Evolutionary conservation across 2,329 filamentous ascomycete species (phyloP).

Genomic region (Calcarisporium arbuscula): DNA sequence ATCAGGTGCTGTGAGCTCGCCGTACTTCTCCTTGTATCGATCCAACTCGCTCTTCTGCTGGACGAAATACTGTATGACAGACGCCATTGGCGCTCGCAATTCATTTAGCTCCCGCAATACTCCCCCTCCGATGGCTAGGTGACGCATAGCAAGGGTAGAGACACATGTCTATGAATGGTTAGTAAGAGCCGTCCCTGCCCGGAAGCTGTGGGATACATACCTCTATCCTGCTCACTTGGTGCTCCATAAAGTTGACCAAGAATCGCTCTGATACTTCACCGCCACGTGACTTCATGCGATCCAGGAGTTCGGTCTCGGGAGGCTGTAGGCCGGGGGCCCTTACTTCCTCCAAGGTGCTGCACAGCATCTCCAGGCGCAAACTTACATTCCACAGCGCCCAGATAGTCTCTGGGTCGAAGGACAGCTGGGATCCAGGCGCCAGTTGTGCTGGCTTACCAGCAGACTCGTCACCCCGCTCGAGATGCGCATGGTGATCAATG

Average conservation of each 20-base stretch:
- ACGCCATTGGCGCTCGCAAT: conserved; percentile 70
- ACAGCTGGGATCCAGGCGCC: conserved; percentile 58
- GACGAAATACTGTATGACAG: conserved; percentile 58
- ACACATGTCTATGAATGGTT: conserved; percentile 61
- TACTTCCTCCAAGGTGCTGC: conserved; percentile 74
- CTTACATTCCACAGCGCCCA: conserved; percentile 89
- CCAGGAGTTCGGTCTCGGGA: conserved; percentile 77
- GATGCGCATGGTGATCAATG: conserved; percentile 59
- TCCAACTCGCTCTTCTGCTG: conserved; percentile 58
- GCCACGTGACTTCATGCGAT: conserved; percentile 58
- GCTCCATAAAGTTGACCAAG: conserved; percentile 83
- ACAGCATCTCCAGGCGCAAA: conserved; percentile 86
- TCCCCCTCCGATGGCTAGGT: conserved; percentile 67
- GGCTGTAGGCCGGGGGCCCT: conserved; percentile 59
- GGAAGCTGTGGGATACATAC: conserved; percentile 49
- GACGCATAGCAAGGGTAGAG: conserved; percentile 70
- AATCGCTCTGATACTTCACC: conserved; percentile 86
- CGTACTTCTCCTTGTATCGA: conserved; percentile 50
- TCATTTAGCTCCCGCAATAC: conserved; percentile 58
- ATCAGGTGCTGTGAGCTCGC: conserved; percentile 28
- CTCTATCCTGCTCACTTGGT: conserved; percentile 94
- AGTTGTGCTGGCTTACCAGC: conserved; percentile 55
- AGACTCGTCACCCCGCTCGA: conserved; percentile 37
- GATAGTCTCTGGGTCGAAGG: conserved; percentile 74
- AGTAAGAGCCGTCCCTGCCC: conserved; percentile 14